Base-by-base conservation (phyloP, 192 early-diverging fungal genomes). In the Coemansia sp. region DNA sequence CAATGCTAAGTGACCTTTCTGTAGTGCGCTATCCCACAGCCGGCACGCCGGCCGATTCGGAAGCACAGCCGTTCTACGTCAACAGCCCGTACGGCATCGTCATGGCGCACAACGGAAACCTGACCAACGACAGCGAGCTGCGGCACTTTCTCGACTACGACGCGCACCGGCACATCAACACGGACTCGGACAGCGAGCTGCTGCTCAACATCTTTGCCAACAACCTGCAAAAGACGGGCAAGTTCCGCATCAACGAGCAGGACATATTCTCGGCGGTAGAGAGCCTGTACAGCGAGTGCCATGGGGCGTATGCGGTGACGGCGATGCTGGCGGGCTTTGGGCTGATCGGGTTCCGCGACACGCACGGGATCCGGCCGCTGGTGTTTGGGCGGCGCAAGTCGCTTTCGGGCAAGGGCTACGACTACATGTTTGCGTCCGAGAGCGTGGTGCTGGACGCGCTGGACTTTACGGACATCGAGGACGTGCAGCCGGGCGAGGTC, bases 61-160 rank as follows among this genome's bases (percentile, higher is more conserved):
- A 99, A 75, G 93, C 97, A 20, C 97, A 99, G 79, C 96, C 97
- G 40, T 98, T 99, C 70, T 99, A 98, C 68, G 97, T 99, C 65
- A 99, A 99, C 86, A 90, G 88, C 64, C 97, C 97, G 12, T 99
- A 99, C 64, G 97, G 97, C 31, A 86, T 99, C 40, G 91, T 88
- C 16, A 83, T 97, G 62, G 96, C 90, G 23, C 97, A 99, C 69
- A 99, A 99, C 71, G 97, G 97, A 37, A 99, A 98, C 72, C 76
- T 99, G 62, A 94, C 93, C 21, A 99, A 99, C 76, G 88, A 95
- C 36, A 74, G 67, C 26, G 93, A 97, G 58, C 81, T 99, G 56
- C 84, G 86, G 58, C 78, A 83, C 21, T 98, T 91, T 55, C 69
- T 99, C 40, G 97, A 99, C 81, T 79, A 85, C 56, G 88, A 93